These are phyloP conservation scores for Venturia asperata DNA, from an alignment of 2,329 filamentous ascomycete species.

Conservation along the genomic window DNA sequence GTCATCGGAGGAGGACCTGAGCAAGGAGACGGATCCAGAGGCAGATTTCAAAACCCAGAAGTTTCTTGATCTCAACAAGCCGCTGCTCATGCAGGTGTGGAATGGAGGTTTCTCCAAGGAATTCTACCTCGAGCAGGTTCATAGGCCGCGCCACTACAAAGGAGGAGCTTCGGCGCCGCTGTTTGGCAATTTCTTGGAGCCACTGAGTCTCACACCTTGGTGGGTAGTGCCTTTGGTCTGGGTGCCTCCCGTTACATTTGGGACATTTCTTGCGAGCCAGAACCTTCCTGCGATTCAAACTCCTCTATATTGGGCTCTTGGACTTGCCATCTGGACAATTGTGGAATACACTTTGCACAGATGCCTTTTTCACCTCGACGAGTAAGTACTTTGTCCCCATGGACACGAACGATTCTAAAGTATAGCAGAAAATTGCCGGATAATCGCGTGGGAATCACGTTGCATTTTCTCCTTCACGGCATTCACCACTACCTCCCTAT, in stretches of 20 bases:
- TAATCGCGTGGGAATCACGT: constrained; percentile 75
- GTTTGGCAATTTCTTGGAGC: constrained; percentile 98
- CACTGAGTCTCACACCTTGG: constrained; percentile 92
- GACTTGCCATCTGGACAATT: constrained; percentile 76
- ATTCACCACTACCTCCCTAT: constrained; percentile 99
- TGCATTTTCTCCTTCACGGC: constrained; percentile 91
- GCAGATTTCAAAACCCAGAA: constrained; percentile 84
- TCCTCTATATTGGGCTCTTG: constrained; percentile 59
- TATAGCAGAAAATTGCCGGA: constrained; percentile 70
- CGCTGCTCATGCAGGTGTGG: constrained; percentile 84
- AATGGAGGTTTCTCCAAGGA: constrained; percentile 79
- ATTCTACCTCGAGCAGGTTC: constrained; percentile 96
- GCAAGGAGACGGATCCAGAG: constrained; percentile 69
- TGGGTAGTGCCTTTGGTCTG: constrained; percentile 79
- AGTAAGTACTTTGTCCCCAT: constrained; percentile 50
- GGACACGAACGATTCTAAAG: constrained; percentile 25
- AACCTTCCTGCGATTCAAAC: constrained; percentile 44
- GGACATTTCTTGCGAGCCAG: constrained; percentile 56
- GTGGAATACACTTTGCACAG: constrained; percentile 85
- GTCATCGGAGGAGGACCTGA: constrained; percentile 80
- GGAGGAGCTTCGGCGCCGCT: constrained; percentile 86
- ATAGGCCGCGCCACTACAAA: constrained; percentile 91
- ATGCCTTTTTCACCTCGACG: constrained; percentile 88
- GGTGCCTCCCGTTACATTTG: constrained; percentile 73
- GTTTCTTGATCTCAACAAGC: constrained; percentile 82